Percentiles rank a stretch among this genome's conserved stretches.
phyloP scores from a whole-genome alignment of 768 basidiomycete species.

The Gloeostereum incarnatum region DNA sequence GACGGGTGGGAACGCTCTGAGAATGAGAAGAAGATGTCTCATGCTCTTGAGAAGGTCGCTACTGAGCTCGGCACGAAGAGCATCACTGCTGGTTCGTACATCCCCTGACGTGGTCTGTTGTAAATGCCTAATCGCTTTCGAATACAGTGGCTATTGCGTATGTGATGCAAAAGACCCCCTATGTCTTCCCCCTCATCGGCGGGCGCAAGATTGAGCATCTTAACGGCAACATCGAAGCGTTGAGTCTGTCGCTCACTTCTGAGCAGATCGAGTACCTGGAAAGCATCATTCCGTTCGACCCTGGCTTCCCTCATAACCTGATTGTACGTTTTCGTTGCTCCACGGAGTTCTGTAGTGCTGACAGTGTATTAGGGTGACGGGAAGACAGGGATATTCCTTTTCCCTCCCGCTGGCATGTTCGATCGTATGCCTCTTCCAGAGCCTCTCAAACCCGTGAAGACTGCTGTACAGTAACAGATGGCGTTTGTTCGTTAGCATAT shows the following conservation, averaged over 20 bases:
- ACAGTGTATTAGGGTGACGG: background rate
- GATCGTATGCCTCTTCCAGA: no score
- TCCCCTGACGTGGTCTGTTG: slow-evolving; percentile 15
- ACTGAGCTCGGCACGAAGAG: slow-evolving; percentile 24
- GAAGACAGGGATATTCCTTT: no score
- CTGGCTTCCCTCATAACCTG: slow-evolving; percentile 3
- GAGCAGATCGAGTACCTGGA: slow-evolving; percentile 31
- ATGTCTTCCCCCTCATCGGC: slow-evolving; percentile 33
- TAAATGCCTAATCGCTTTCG: background rate
- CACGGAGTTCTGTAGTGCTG: background rate
- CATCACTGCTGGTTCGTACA: slow-evolving; percentile 21
- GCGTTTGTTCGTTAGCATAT: no score
- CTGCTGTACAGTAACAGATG: no score
- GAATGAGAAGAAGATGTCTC: slow-evolving; percentile 19
- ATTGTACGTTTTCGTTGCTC: slow-evolving; percentile 3
- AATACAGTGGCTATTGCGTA: slow-evolving; percentile 30
- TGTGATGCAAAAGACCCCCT: slow-evolving; percentile 35
- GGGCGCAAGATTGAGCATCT: slow-evolving; percentile 35
- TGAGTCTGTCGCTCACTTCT: slow-evolving; percentile 25
- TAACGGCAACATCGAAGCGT: slow-evolving; percentile 29
- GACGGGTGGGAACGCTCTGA: slow-evolving; percentile 8
- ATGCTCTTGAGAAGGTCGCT: slow-evolving; percentile 27
- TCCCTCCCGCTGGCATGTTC: no score
- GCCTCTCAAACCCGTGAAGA: no score
- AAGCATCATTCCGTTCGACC: slow-evolving; percentile 10